phyloP scores from a whole-genome alignment of 2,329 filamentous ascomycete genomes.

The Epichloe aotearoae region DNA sequence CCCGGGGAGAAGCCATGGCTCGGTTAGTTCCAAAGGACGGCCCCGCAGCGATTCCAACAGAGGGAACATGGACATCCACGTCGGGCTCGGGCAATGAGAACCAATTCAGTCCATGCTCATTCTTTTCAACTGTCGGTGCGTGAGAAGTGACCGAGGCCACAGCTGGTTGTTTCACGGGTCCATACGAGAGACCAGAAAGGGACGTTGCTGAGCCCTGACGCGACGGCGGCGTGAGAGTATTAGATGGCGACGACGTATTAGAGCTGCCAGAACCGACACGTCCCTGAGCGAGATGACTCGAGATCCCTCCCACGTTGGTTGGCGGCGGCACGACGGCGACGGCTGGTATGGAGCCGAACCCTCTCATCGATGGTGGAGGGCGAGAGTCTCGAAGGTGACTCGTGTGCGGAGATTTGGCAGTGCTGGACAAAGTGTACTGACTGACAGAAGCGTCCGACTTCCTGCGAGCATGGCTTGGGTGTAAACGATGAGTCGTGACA shows the following conservation, averaged over 20 bases:
- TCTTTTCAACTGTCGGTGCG: constrained; percentile 1
- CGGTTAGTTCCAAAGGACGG: neutral
- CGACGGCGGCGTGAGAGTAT: constrained; percentile 3
- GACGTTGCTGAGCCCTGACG: constrained; percentile 12
- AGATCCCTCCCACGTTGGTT: neutral
- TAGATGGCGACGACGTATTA: constrained; percentile 2
- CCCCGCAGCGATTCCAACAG: neutral
- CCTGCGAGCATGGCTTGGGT: constrained; percentile 16
- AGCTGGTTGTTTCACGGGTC: constrained; percentile 3
- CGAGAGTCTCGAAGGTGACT: constrained; percentile 11
- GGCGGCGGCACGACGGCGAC: constrained; percentile 1
- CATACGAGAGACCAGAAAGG: constrained; percentile 10
- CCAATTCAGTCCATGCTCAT: constrained; percentile 6
- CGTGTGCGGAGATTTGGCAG: constrained; percentile 7
- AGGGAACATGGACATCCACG: neutral
- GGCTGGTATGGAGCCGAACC: constrained; percentile 14
- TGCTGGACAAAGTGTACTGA: constrained; percentile 8
- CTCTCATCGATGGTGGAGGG: constrained; percentile 19
- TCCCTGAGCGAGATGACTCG: neutral
- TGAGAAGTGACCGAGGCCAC: constrained; percentile 9
- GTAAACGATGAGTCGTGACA: constrained; percentile 9
- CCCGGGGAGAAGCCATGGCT: neutral
- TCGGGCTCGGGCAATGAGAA: constrained; percentile 3
- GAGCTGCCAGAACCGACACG: neutral
- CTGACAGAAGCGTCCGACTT: constrained; percentile 19